Conservation (phyloP, 2,329 filamentous ascomycete genomes). For the Rugonectria rugulosa region DNA sequence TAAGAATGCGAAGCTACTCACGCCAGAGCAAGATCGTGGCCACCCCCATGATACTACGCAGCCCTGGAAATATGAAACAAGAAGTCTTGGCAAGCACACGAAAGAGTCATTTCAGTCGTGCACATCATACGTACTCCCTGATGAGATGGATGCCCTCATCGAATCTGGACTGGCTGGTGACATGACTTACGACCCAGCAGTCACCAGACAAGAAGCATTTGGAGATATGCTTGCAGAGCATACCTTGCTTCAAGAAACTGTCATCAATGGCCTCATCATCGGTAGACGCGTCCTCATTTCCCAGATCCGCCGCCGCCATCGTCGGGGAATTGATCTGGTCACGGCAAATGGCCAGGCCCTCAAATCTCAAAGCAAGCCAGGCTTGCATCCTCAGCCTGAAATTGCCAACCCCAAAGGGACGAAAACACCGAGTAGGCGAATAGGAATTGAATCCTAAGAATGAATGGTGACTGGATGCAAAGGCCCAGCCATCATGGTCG, state of each 20-base stretch:
- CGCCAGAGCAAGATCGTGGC: too few relatives aligned
- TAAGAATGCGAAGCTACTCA: too few relatives aligned
- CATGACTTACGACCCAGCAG: not conserved
- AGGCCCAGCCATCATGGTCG: too few relatives aligned
- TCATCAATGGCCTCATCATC: constrained; percentile 11
- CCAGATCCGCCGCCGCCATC: constrained; percentile 8
- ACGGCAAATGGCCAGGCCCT: not conserved
- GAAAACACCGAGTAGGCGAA: not conserved
- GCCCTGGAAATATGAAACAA: too few relatives aligned
- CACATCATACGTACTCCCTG: too few relatives aligned
- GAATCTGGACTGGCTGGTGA: not conserved
- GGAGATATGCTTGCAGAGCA: not conserved
- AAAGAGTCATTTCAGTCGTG: too few relatives aligned
- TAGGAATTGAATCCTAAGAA: not conserved
- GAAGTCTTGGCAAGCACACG: too few relatives aligned
- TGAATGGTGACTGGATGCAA: not conserved
- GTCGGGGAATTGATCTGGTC: not conserved
- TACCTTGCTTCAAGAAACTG: not conserved
- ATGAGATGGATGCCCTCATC: not conserved
- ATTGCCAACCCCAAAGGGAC: constrained; percentile 1
- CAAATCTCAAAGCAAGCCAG: not conserved
- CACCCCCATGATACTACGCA: too few relatives aligned
- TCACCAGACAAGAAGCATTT: too few relatives aligned
- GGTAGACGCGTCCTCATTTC: constrained; percentile 18
- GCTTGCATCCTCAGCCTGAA: constrained; percentile 1